phyloP scores from a whole-genome alignment of 306 rosid species.

The Cucumis melo region DNA sequence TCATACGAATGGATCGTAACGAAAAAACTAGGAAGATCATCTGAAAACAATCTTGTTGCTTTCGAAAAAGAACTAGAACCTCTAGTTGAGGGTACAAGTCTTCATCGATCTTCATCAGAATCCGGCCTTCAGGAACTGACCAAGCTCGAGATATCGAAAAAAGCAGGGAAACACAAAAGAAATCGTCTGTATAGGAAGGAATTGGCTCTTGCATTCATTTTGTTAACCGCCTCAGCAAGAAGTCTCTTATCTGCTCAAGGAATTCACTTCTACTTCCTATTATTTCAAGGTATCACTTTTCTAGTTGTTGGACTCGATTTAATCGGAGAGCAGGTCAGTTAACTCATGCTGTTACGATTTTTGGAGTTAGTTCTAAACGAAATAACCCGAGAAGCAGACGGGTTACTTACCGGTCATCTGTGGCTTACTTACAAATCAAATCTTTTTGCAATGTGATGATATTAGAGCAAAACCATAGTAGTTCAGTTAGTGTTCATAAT shows the following conservation, averaged over 20 bases:
- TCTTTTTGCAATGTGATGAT: not conserved
- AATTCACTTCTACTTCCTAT: constrained; percentile 90
- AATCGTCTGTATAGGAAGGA: constrained; percentile 88
- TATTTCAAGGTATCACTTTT: constrained; percentile 92
- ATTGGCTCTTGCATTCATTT: constrained; percentile 76
- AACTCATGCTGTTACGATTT: constrained; percentile 13
- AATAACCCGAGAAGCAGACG: not conserved
- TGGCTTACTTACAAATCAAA: not conserved
- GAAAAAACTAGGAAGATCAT: constrained; percentile 88
- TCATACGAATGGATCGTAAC: constrained; percentile 98
- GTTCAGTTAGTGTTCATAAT: not conserved
- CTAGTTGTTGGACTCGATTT: constrained; percentile 91
- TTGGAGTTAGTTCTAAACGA: constrained; percentile 18
- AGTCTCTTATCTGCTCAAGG: constrained; percentile 96
- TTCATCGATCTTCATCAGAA: constrained; percentile 75
- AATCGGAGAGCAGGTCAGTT: constrained; percentile 94
- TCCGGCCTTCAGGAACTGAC: constrained; percentile 71
- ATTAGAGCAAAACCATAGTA: not conserved
- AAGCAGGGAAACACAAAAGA: constrained; percentile 44
- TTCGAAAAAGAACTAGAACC: constrained; percentile 59
- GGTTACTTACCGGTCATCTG: constrained; percentile 1
- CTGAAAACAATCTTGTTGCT: constrained; percentile 74
- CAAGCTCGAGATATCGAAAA: constrained; percentile 57
- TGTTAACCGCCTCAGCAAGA: constrained; percentile 77
- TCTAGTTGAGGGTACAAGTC: constrained; percentile 32